These are phyloP conservation scores for Xerocomus brunneocitrinus DNA, from an alignment of 768 basidiomycete species.

Conservation along the genomic window DNA sequence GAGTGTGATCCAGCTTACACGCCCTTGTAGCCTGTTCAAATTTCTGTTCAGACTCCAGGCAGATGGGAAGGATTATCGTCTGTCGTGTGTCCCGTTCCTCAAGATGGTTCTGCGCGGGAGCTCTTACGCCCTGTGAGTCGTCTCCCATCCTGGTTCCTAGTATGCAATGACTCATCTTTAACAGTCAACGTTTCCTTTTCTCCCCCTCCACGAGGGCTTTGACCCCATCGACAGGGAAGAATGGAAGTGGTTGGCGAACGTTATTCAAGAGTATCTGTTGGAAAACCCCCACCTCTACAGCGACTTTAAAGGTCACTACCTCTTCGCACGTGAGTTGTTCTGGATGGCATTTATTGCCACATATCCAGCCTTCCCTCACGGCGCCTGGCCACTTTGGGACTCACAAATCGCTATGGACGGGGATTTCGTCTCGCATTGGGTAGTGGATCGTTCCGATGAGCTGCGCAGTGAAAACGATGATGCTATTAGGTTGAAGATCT, in stretches of 20 bases:
- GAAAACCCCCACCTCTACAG: not conserved
- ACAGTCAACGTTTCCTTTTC: not conserved
- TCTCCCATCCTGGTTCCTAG: not conserved
- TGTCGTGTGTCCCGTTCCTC: not conserved
- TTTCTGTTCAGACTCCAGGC: not conserved
- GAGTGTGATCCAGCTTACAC: not conserved
- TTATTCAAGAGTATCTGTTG: not conserved
- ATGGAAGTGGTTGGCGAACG: not conserved
- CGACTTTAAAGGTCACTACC: not conserved
- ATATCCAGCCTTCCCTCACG: conserved; percentile 5
- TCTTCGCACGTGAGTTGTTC: conserved; percentile 1
- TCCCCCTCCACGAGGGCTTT: not conserved
- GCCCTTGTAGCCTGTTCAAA: not conserved
- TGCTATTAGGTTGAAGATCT: not conserved
- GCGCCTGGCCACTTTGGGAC: conserved; percentile 6
- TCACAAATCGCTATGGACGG: conserved; percentile 2
- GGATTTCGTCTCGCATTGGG: conserved; percentile 2
- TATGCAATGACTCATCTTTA: not conserved
- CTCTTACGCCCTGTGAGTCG: not conserved
- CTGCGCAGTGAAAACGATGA: not conserved
- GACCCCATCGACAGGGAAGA: not conserved
- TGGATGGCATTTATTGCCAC: conserved; percentile 8
- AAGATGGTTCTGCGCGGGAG: not conserved
- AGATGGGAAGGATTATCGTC: not conserved
- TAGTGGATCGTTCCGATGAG: not conserved